phyloP scores from a whole-genome alignment of 2,329 filamentous ascomycete genomes.

The Calonectria pauciramosa region DNA sequence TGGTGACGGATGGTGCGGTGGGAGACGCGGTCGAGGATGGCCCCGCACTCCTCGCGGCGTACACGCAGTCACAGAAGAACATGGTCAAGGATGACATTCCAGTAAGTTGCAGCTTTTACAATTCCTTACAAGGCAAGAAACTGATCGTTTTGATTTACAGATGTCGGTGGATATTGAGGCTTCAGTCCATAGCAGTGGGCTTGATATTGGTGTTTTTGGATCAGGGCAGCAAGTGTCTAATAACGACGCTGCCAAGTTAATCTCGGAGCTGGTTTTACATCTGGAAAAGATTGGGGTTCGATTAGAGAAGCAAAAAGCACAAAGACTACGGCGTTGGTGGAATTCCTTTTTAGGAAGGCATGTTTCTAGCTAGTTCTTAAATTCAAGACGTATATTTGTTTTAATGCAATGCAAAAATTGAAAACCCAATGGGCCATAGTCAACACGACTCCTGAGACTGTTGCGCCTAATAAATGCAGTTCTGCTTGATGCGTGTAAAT shows the following conservation, averaged over 20 bases:
- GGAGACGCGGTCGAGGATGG: background rate
- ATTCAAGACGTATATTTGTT: conserved; percentile 5
- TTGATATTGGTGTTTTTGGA: conserved; percentile 60
- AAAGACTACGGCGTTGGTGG: conserved; percentile 7
- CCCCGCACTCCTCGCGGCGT: background rate
- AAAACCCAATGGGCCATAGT: background rate
- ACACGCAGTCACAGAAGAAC: conserved; percentile 40
- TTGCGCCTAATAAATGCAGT: conserved; percentile 19
- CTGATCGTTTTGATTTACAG: conserved; percentile 42
- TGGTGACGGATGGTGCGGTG: conserved; percentile 16
- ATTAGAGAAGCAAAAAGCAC: background rate
- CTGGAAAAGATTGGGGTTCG: conserved; percentile 27
- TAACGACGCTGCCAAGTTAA: conserved; percentile 43
- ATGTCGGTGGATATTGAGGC: conserved; percentile 58
- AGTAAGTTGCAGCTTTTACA: conserved; percentile 38
- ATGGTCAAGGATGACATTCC: conserved; percentile 43
- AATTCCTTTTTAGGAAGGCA: background rate
- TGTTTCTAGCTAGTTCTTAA: background rate
- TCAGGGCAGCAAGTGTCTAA: conserved; percentile 44
- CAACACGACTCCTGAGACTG: background rate
- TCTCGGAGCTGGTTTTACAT: conserved; percentile 40
- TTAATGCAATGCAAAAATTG: conserved; percentile 15
- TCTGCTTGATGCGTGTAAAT: background rate
- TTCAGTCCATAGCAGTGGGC: conserved; percentile 44
- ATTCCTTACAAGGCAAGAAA: too few species aligned